Evolutionary conservation across 805 yeast genomes (phyloP).

Genomic region (Diddensiella santjacobensis): DNA sequence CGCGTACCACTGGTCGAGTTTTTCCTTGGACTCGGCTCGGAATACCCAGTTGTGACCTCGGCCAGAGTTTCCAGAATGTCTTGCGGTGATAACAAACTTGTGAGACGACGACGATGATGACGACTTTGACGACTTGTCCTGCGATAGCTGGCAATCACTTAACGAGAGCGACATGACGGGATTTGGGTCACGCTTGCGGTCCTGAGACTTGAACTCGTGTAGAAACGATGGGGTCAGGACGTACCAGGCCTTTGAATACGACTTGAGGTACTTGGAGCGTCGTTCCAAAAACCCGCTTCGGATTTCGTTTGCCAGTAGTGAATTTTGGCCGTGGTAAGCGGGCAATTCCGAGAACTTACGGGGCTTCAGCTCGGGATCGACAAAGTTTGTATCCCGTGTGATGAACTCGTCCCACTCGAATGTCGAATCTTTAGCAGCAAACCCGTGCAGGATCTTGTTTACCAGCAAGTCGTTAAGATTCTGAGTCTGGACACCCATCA

Average conservation of each 20-base stretch:
- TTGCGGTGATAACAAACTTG: slow-evolving; percentile 77
- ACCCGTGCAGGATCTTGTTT: slow-evolving; percentile 67
- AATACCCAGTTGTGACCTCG: slow-evolving; percentile 93
- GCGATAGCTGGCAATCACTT: slow-evolving; percentile 76
- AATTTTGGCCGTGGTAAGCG: slow-evolving; percentile 61
- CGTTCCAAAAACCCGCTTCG: slow-evolving; percentile 82
- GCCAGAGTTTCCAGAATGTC: slow-evolving; percentile 57
- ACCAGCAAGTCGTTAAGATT: slow-evolving; percentile 47
- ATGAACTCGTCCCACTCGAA: slow-evolving; percentile 89
- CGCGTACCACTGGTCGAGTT: slow-evolving; percentile 80
- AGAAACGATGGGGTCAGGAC: slow-evolving; percentile 83
- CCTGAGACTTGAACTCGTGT: slow-evolving; percentile 85
- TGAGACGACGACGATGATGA: slow-evolving; percentile 42
- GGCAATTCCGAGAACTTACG: slow-evolving; percentile 56
- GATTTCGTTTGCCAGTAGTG: slow-evolving; percentile 63
- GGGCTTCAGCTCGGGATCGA: slow-evolving; percentile 58
- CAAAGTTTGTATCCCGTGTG: slow-evolving; percentile 64
- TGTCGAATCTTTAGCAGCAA: slow-evolving; percentile 70
- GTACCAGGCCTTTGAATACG: slow-evolving; percentile 88
- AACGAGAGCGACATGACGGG: slow-evolving; percentile 82
- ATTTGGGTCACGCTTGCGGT: slow-evolving; percentile 71
- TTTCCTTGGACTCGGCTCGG: slow-evolving; percentile 75
- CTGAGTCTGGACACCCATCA: slow-evolving; percentile 46
- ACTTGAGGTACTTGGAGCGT: slow-evolving; percentile 84
- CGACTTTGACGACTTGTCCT: slow-evolving; percentile 59